Conservation (phyloP, 2,329 filamentous ascomycete genomes). For the Thielaviopsis ethacetica region DNA sequence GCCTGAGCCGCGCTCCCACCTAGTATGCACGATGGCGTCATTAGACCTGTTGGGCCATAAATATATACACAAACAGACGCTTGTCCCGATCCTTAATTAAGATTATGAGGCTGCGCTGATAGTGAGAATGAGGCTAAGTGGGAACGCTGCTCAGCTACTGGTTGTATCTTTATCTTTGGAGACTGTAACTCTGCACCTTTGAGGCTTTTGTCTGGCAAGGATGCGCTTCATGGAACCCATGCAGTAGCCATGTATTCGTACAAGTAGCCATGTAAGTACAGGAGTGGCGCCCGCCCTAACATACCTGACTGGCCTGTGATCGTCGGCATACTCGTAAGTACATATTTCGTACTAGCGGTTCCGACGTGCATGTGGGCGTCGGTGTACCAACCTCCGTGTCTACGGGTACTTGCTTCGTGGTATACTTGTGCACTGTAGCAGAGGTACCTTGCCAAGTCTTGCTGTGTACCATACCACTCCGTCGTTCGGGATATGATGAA, state of each 20-base stretch:
- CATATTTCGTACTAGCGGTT: neutral
- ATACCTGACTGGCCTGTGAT: neutral
- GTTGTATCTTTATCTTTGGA: constrained; percentile 3
- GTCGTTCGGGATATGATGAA: neutral
- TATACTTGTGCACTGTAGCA: neutral
- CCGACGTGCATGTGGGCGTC: neutral
- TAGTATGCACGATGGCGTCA: constrained; percentile 11
- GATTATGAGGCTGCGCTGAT: constrained; percentile 7
- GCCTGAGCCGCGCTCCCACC: constrained; percentile 10
- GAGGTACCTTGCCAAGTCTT: neutral
- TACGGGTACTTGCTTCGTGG: neutral
- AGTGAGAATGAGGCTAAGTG: constrained; percentile 9
- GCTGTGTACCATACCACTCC: neutral
- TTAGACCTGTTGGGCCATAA: constrained; percentile 5
- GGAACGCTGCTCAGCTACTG: constrained; percentile 9
- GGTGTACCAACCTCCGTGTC: neutral
- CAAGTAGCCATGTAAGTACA: neutral
- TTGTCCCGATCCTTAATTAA: constrained; percentile 5
- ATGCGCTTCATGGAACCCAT: neutral
- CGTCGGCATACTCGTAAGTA: neutral
- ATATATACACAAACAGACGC: constrained; percentile 1
- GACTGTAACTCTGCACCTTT: constrained; percentile 9
- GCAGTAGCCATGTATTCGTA: neutral
- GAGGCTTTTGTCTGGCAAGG: constrained; percentile 9
- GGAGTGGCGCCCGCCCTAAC: neutral